Evolutionary conservation across 805 yeast genomes (phyloP).

Genomic region (Cyberlindnera mycetangii): DNA sequence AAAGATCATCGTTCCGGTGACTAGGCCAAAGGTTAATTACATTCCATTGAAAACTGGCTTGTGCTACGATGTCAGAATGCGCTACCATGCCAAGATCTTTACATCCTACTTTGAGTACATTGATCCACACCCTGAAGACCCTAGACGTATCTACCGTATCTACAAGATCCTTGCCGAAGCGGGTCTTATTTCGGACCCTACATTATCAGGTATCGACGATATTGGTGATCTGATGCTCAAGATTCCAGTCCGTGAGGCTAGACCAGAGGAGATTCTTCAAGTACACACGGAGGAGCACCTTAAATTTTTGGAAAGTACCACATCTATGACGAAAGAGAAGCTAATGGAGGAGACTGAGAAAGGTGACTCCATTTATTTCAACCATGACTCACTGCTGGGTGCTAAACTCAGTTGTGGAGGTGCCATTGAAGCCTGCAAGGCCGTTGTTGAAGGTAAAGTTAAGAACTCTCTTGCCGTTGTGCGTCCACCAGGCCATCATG

Average conservation of each 20-base stretch:
- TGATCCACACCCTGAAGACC: conserved; percentile 99
- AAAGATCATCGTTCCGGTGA: conserved; percentile 51
- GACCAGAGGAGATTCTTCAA: conserved; percentile 75
- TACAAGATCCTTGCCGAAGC: conserved; percentile 93
- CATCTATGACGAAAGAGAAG: conserved; percentile 71
- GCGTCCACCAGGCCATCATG: conserved; percentile 99
- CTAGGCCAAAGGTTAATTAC: conserved; percentile 66
- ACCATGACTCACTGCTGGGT: conserved; percentile 81
- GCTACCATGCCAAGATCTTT: conserved; percentile 93
- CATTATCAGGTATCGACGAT: conserved; percentile 61
- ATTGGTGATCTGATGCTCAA: conserved; percentile 86
- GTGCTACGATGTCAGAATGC: conserved; percentile 95
- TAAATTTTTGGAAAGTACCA: conserved; percentile 70
- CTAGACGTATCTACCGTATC: conserved; percentile 89
- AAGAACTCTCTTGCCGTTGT: conserved; percentile 92
- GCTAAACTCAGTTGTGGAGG: conserved; percentile 97
- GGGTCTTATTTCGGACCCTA: conserved; percentile 80
- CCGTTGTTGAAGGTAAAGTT: conserved; percentile 90
- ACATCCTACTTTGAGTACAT: conserved; percentile 90
- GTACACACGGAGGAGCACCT: conserved; percentile 86
- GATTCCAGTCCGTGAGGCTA: conserved; percentile 88
- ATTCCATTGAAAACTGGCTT: conserved; percentile 84
- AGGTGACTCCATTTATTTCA: conserved; percentile 94
- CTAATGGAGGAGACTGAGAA: conserved; percentile 79
- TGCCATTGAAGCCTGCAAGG: conserved; percentile 91